These are phyloP conservation scores for Clavispora phyllophila DNA, from an alignment of 805 yeast genomes.

Conservation along the genomic window DNA sequence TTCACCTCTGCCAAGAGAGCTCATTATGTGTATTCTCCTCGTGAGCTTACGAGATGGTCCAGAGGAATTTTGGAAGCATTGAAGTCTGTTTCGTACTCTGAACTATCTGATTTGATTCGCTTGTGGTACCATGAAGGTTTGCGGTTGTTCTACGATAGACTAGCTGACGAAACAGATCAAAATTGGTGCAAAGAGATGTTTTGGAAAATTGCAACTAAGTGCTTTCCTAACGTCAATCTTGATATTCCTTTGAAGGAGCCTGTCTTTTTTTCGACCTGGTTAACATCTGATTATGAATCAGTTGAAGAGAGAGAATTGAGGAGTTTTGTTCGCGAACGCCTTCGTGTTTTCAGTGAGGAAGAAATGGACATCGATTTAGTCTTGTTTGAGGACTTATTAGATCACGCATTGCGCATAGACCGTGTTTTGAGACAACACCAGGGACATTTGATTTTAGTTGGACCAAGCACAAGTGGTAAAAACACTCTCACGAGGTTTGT, in stretches of 20 bases:
- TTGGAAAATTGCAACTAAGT: conserved; percentile 22
- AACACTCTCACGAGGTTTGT: conserved; percentile 74
- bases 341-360: conserved; percentile 73
- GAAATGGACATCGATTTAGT: conserved; percentile 58
- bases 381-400: conserved; percentile 64
- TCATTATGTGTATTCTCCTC: conserved; percentile 79
- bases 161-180: conserved; percentile 45
- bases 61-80: conserved; percentile 63
- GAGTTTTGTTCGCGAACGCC: conserved; percentile 56
- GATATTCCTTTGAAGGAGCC: conserved; percentile 40
- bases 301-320: conserved; percentile 46
- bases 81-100: conserved; percentile 28
- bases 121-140: conserved; percentile 80
- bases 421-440: conserved; percentile 79
- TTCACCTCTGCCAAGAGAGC: conserved; percentile 38
- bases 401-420: conserved; percentile 73
- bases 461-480: conserved; percentile 79
- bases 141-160: conserved; percentile 71
- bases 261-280: conserved; percentile 70
- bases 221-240: conserved; percentile 46
- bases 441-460: conserved; percentile 85
- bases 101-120: conserved; percentile 42
- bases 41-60: conserved; percentile 87
- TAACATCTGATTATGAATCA: conserved; percentile 55
- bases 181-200: conserved; percentile 42